phyloP scores from a whole-genome alignment of 225 moss, liverwort and hornwort genomes.

The Pseudisothecium myosuroides region DNA sequence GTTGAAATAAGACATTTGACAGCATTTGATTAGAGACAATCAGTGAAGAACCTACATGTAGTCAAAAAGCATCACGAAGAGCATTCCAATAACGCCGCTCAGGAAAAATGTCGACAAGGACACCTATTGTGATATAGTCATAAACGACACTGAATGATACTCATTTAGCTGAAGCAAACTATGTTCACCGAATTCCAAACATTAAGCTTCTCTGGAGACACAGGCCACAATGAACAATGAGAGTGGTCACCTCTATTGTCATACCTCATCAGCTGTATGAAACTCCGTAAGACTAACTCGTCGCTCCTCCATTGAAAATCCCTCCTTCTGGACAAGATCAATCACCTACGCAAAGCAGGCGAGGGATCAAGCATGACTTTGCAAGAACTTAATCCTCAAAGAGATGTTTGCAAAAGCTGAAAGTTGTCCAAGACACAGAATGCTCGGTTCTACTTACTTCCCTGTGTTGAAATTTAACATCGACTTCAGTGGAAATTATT shows the following conservation, averaged over 20 bases:
- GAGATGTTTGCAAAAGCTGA: neutral
- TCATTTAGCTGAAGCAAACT: neutral
- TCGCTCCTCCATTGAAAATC: slow-evolving; percentile 54
- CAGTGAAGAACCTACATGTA: neutral
- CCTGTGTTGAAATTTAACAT: neutral
- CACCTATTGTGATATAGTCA: neutral
- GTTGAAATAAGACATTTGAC: neutral
- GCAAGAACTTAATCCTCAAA: neutral
- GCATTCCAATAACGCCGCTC: neutral
- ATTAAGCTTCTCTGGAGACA: neutral
- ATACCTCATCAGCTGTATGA: slow-evolving; percentile 81
- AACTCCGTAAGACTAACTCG: slow-evolving; percentile 71
- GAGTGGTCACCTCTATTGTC: neutral
- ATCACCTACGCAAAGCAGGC: slow-evolving; percentile 38
- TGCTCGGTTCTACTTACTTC: neutral
- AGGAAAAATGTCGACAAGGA: neutral
- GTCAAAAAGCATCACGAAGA: neutral
- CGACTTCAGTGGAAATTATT: neutral
- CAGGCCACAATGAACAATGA: neutral
- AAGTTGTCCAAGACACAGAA: neutral
- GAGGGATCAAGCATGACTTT: neutral
- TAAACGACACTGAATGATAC: neutral
- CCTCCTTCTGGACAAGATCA: slow-evolving; percentile 26
- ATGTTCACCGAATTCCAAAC: neutral
- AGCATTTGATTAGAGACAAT: neutral